Percentiles rank a stretch among this genome's conserved stretches.
phyloP scores from a whole-genome alignment of 352 stramenopile genomes.

The Phytophthora ramorum region DNA sequence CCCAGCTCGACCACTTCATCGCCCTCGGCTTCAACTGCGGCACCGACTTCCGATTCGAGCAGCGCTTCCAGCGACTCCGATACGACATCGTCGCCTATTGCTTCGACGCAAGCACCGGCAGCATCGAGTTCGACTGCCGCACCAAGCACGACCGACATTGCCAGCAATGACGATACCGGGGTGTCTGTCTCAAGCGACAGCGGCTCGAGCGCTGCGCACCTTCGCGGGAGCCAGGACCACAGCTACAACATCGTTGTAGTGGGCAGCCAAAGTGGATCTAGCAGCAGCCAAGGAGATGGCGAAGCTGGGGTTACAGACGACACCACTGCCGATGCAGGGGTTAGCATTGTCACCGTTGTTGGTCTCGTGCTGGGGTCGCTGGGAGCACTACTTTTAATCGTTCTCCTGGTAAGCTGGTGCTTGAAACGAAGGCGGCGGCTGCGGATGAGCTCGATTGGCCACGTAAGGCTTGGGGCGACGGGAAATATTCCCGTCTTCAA shows the following conservation, averaged over 20 bases:
- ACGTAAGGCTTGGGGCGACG: constrained; percentile 19
- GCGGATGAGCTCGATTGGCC: constrained; percentile 10
- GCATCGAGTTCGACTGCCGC: neutral
- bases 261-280: constrained; percentile 9
- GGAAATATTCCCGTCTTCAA: constrained; percentile 33
- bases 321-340: neutral
- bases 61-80: neutral
- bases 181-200: constrained; percentile 1
- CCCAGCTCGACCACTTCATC: constrained; percentile 5
- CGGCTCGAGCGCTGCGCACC: constrained; percentile 2
- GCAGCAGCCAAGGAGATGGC: constrained; percentile 4
- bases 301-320: constrained; percentile 8
- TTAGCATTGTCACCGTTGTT: constrained; percentile 17
- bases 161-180: neutral
- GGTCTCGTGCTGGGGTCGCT: constrained; percentile 19
- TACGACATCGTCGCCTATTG: neutral
- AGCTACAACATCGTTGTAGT: constrained; percentile 5
- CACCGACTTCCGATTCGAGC: neutral
- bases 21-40: neutral
- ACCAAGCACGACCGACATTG: neutral
- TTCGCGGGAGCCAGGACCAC: neutral
- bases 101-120: neutral
- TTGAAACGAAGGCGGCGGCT: constrained; percentile 15
- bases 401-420: constrained; percentile 19
- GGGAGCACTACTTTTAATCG: constrained; percentile 8